These are phyloP conservation scores for Fonsecaea pugnacius DNA, from an alignment of 2,329 filamentous ascomycete genomes.

Conservation along the genomic window DNA sequence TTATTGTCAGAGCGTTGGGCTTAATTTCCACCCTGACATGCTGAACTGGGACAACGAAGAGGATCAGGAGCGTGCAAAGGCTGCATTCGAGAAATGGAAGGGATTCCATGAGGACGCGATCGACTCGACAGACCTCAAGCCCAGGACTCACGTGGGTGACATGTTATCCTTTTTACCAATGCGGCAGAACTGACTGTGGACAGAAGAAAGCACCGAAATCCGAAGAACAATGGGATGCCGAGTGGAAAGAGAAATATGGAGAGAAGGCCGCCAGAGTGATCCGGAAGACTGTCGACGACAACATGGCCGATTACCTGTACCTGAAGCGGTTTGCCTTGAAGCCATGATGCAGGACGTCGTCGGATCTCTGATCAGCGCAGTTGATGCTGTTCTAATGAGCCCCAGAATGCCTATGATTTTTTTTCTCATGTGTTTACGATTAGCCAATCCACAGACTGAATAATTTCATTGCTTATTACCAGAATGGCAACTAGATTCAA, in stretches of 20 bases:
- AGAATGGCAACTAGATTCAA: neutral
- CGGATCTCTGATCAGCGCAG: neutral
- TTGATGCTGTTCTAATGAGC: neutral
- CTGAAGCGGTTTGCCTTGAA: constrained; percentile 68
- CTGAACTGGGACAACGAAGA: constrained; percentile 80
- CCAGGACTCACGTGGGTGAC: constrained; percentile 53
- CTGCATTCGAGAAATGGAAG: constrained; percentile 92
- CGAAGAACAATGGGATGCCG: constrained; percentile 61
- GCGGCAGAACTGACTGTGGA: constrained; percentile 32
- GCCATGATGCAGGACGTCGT: constrained; percentile 38
- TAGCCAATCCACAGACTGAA: neutral
- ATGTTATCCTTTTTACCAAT: neutral
- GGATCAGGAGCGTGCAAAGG: constrained; percentile 68
- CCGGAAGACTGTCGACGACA: constrained; percentile 61
- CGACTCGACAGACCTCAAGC: constrained; percentile 74
- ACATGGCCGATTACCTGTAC: constrained; percentile 66
- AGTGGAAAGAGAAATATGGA: constrained; percentile 67
- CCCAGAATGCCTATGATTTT: neutral
- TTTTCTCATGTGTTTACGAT: neutral
- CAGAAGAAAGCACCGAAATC: constrained; percentile 45
- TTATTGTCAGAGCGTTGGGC: constrained; percentile 80
- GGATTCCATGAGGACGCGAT: constrained; percentile 97
- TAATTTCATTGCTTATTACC: neutral
- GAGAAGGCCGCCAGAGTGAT: constrained; percentile 63
- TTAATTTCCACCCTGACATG: constrained; percentile 78